phyloP scores from a whole-genome alignment of 1,284 basidiomycete species.

The Rhodotorula sp. region DNA sequence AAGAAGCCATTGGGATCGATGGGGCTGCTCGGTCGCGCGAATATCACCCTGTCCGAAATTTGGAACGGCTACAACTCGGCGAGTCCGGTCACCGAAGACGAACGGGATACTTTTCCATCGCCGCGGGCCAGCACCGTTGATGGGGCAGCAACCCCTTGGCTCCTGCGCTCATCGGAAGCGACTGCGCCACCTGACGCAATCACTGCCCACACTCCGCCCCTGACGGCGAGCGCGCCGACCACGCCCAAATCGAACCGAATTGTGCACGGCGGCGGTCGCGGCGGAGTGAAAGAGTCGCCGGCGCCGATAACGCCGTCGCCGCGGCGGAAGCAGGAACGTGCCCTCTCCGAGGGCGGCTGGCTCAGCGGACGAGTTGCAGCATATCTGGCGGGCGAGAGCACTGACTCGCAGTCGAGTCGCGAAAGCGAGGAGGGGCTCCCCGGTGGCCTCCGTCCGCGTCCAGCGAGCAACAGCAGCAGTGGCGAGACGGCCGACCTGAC shows the following conservation, averaged over 20 bases:
- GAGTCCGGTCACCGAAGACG: background rate
- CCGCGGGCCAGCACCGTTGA: background rate
- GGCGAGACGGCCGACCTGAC: background rate
- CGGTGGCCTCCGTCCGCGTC: background rate
- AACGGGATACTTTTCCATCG: background rate
- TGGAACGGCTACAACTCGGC: background rate
- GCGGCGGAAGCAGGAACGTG: background rate
- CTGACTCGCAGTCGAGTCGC: background rate
- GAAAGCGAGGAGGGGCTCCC: conserved; percentile 2
- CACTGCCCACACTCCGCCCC: conserved; percentile 6
- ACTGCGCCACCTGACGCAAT: background rate
- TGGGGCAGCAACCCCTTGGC: background rate
- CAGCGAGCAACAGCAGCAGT: background rate
- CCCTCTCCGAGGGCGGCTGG: conserved; percentile 2
- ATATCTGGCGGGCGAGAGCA: background rate
- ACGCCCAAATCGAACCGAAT: background rate
- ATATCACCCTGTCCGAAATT: background rate
- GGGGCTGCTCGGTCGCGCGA: background rate
- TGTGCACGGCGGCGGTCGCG: too few relatives aligned
- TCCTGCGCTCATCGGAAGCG: background rate
- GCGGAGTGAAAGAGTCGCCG: background rate
- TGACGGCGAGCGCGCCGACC: background rate
- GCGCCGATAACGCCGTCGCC: background rate
- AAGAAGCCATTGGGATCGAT: background rate
- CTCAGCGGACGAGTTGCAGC: conserved; percentile 4